Conservation (phyloP, 2,329 filamentous ascomycete species). For the Hawksworthiomyces lignivorus region DNA sequence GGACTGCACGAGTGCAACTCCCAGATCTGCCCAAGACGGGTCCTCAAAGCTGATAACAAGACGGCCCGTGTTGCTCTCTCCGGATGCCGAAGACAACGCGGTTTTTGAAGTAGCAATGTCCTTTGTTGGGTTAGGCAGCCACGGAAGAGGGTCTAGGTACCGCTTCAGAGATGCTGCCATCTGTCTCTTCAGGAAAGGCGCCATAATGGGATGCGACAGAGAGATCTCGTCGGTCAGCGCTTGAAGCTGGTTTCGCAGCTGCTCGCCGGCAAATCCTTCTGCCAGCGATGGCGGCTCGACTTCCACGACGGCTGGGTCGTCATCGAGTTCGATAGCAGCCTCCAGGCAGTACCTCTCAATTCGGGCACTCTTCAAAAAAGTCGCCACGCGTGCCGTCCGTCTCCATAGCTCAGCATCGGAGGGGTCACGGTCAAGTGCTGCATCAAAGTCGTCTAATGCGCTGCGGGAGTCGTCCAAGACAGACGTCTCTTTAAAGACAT, state of each 20-base stretch:
- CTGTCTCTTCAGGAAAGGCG: constrained; percentile 44
- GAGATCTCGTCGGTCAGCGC: constrained; percentile 48
- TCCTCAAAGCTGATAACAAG: constrained; percentile 23
- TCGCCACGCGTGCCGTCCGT: constrained; percentile 48
- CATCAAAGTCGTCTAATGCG: constrained; percentile 49
- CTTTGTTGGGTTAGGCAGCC: constrained; percentile 46
- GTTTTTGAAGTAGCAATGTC: constrained; percentile 2
- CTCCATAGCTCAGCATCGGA: constrained; percentile 62
- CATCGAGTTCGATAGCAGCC: constrained; percentile 58
- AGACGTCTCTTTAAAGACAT: constrained; percentile 29
- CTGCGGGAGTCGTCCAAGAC: constrained; percentile 31
- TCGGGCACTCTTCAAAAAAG: constrained; percentile 48
- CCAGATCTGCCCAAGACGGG: constrained; percentile 36
- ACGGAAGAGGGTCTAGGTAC: constrained; percentile 54
- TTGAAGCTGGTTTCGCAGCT: constrained; percentile 48
- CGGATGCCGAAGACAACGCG: background rate
- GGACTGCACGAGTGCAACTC: constrained; percentile 31
- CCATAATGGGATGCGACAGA: constrained; percentile 53
- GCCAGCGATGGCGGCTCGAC: constrained; percentile 56
- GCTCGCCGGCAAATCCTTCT: constrained; percentile 55
- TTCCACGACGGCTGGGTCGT: constrained; percentile 56
- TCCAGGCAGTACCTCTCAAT: constrained; percentile 57
- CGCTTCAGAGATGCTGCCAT: constrained; percentile 45
- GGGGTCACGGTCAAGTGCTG: constrained; percentile 56
- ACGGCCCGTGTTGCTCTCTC: constrained; percentile 15